A percentile compares a stretch with the other conserved stretches of the same genome.
Conservation (phyloP, 1,284 basidiomycete species). For the Tranzscheliella williamsii region DNA sequence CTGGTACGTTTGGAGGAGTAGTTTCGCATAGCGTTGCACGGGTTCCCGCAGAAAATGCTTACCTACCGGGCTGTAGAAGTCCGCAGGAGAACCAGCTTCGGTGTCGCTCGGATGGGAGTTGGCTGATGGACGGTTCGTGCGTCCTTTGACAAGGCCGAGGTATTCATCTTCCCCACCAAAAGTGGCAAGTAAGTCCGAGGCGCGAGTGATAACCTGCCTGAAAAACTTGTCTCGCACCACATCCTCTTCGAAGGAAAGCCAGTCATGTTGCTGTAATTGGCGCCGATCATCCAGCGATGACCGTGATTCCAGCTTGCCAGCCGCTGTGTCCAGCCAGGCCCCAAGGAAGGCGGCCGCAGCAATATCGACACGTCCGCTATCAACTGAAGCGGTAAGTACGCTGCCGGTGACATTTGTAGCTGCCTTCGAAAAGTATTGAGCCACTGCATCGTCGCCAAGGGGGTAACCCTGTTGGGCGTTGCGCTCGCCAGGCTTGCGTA, state of each 20-base stretch:
- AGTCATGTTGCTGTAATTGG: background rate
- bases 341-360: background rate
- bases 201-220: too few species aligned
- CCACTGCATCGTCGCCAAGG: constrained; percentile 1
- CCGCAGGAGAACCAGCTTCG: too few species aligned
- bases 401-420: background rate
- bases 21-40: background rate
- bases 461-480: constrained; percentile 2
- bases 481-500: background rate
- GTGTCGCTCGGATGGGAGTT: background rate
- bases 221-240: too few species aligned
- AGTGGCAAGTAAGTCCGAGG: too few species aligned
- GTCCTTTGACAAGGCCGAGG: background rate
- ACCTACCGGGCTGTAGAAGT: too few species aligned
- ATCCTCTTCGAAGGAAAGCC: too few species aligned
- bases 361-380: background rate
- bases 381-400: background rate
- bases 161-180: too few species aligned
- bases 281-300: background rate
- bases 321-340: background rate
- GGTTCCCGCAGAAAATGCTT: background rate
- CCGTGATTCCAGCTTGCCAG: background rate
- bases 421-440: background rate
- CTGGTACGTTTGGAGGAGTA: background rate
- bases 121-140: background rate